Evolutionary conservation across 2,329 filamentous ascomycete species (phyloP).

Genomic region (Cercospora citrullina): DNA sequence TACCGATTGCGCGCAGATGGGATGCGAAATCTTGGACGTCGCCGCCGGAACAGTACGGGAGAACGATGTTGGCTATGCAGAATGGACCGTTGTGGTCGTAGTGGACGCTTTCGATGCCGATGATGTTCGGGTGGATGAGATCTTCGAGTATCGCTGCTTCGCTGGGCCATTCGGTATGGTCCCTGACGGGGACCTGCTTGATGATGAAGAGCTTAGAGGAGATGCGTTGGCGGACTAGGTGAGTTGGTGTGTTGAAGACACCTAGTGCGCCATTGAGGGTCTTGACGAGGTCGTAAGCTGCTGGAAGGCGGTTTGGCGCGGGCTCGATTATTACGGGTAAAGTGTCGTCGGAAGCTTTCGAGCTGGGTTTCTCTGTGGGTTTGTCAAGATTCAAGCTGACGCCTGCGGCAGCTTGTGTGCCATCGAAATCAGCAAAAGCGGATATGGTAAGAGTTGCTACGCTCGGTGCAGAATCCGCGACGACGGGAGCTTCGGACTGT

Average conservation of each 20-base stretch:
- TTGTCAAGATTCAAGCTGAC: not conserved
- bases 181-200: constrained; percentile 15
- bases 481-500: not conserved
- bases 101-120: constrained; percentile 3
- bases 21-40: constrained; percentile 23
- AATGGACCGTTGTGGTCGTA: not conserved
- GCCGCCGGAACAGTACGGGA: constrained; percentile 27
- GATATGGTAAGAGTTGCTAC: not conserved
- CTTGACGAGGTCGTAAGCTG: constrained; percentile 13
- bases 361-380: not conserved
- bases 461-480: not conserved
- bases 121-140: constrained; percentile 19
- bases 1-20: not conserved
- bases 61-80: constrained; percentile 10
- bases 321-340: not conserved
- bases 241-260: constrained; percentile 12
- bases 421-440: not conserved
- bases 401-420: not conserved
- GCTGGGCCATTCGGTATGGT: not conserved
- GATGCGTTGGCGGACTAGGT: constrained; percentile 13
- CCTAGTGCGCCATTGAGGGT: constrained; percentile 4
- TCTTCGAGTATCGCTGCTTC: constrained; percentile 16
- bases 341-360: not conserved
- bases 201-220: constrained; percentile 19
- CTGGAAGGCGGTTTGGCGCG: not conserved